Evolutionary conservation across 139 green algal genomes (phyloP).

Genomic region (Zygnema cylindricum): DNA sequence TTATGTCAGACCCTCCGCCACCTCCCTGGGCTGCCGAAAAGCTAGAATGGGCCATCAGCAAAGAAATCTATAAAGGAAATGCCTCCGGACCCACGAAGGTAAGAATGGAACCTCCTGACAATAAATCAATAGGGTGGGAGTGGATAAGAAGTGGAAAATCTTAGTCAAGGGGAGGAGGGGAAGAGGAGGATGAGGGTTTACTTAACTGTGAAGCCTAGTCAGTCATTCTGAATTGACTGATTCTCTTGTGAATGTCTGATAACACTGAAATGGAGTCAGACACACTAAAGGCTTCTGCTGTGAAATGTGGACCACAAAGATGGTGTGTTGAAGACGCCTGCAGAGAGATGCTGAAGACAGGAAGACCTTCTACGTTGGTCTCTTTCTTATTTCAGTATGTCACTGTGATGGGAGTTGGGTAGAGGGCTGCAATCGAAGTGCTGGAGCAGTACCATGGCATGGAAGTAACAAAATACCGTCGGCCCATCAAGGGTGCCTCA

Average conservation of each 20-base stretch:
- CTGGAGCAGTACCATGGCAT: background rate
- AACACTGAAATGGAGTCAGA: too few relatives aligned
- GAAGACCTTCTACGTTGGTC: too few relatives aligned
- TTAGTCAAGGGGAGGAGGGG: background rate
- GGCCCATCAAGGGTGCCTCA: background rate
- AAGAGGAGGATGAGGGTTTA: too few relatives aligned
- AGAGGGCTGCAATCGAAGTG: conserved; percentile 20
- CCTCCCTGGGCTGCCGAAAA: conserved; percentile 30
- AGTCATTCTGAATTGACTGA: too few relatives aligned
- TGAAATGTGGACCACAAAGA: too few relatives aligned
- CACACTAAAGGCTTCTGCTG: too few relatives aligned
- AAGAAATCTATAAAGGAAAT: conserved; percentile 57
- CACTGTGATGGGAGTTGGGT: background rate
- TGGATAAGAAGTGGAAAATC: background rate
- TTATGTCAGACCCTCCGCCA: conserved; percentile 13
- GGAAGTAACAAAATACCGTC: background rate
- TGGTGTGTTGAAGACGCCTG: too few relatives aligned
- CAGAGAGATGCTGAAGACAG: too few relatives aligned
- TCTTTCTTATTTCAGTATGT: too few relatives aligned
- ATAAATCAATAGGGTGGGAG: background rate
- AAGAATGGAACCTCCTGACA: background rate
- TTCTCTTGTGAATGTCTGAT: too few relatives aligned
- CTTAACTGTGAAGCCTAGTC: too few relatives aligned
- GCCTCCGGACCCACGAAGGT: conserved; percentile 58
- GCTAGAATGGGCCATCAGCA: conserved; percentile 57